These are phyloP conservation scores for Fomitopsis pinicola DNA, from an alignment of 1,284 basidiomycete species.

Conservation along the genomic window DNA sequence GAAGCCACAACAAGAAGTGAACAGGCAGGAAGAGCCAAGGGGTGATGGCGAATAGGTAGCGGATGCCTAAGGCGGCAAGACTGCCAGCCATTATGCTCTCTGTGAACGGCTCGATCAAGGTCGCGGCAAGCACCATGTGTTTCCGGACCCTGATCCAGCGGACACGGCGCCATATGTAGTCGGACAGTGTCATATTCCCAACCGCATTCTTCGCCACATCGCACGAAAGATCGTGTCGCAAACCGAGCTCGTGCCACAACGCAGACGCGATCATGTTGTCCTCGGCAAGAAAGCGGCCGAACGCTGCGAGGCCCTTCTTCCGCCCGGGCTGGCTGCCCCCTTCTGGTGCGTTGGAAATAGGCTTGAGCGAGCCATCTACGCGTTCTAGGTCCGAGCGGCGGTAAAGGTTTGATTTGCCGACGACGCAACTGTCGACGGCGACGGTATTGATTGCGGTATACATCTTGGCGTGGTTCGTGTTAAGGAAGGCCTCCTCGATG, in stretches of 20 bases:
- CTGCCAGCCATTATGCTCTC: conserved; percentile 74
- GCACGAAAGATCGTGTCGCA: conserved; percentile 82
- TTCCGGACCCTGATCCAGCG: conserved; percentile 95
- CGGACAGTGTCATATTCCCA: conserved; percentile 76
- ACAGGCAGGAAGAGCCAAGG: conserved; percentile 50
- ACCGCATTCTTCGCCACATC: conserved; percentile 89
- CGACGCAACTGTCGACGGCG: conserved; percentile 91
- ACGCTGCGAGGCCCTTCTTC: conserved; percentile 66
- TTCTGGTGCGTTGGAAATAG: conserved; percentile 26
- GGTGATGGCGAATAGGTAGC: conserved; percentile 49
- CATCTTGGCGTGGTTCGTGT: conserved; percentile 99
- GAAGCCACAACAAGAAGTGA: conserved; percentile 57
- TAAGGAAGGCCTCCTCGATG: conserved; percentile 92
- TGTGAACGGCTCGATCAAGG: conserved; percentile 85
- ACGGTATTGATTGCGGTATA: conserved; percentile 92
- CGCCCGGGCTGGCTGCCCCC: conserved; percentile 28
- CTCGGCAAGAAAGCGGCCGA: conserved; percentile 86
- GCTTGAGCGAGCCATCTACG: conserved; percentile 58
- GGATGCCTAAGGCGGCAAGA: conserved; percentile 56
- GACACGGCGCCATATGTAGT: conserved; percentile 82
- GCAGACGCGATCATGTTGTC: conserved; percentile 93
- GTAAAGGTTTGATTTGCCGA: conserved; percentile 96
- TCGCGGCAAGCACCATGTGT: conserved; percentile 83
- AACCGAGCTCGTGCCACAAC: conserved; percentile 86
- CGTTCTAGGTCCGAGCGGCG: conserved; percentile 83